Conservation (phyloP, 2,329 filamentous ascomycete species). For the Sporothrix curviconia region DNA sequence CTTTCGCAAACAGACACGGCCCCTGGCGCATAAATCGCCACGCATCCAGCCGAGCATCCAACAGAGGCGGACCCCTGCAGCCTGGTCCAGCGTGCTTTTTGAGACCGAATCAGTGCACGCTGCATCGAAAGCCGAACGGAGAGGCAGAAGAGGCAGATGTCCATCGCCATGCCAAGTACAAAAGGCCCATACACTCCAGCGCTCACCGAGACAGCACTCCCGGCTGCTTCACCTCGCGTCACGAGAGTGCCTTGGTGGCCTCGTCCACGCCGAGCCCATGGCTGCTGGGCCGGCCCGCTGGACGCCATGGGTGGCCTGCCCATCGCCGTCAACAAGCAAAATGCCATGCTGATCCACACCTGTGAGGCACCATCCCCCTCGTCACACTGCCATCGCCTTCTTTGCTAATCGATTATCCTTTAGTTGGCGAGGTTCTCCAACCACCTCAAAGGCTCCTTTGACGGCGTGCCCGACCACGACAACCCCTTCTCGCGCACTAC, state of each 20-base stretch:
- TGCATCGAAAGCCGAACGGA: too few relatives aligned
- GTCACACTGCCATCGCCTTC: neutral
- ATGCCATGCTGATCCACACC: constrained; percentile 20
- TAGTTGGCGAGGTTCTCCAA: constrained; percentile 40
- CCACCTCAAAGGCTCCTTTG: constrained; percentile 42
- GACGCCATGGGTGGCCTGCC: constrained; percentile 20
- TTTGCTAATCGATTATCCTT: neutral
- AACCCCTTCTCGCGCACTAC: constrained; percentile 39
- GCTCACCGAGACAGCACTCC: neutral
- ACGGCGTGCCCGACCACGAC: constrained; percentile 36
- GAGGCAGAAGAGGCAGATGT: too few relatives aligned
- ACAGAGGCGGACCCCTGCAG: neutral
- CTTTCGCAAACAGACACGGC: neutral
- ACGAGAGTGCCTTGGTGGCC: neutral
- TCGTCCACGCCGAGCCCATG: constrained; percentile 8
- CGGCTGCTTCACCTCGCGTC: neutral
- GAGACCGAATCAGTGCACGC: too few relatives aligned
- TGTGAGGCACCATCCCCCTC: constrained; percentile 14
- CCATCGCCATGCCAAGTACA: neutral
- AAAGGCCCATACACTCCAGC: neutral
- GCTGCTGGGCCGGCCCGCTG: constrained; percentile 16
- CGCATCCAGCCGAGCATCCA: neutral
- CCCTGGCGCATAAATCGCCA: neutral
- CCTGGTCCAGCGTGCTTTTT: too few relatives aligned
- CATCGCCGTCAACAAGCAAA: constrained; percentile 19